Percentiles rank a stretch among this genome's conserved stretches.
Conservation (phyloP, 2,329 filamentous ascomycete genomes). For the Fusarium fujikuroi region DNA sequence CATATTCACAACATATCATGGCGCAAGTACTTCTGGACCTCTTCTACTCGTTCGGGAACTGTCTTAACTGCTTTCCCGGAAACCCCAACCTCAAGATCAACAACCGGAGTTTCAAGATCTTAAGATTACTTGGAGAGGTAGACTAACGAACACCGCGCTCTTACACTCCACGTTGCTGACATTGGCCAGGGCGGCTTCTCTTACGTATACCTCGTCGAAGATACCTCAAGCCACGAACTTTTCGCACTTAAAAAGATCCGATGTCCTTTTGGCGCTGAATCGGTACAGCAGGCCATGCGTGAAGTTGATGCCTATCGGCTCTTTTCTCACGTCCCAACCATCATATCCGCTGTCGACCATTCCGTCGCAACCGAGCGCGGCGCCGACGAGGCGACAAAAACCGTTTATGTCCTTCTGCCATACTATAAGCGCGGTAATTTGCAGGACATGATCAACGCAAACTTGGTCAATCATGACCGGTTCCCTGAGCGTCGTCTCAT, state of each 20-base stretch:
- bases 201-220: conserved; percentile 98
- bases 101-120: conserved; percentile 92
- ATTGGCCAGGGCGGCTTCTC: conserved; percentile 85
- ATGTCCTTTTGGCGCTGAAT: conserved; percentile 97
- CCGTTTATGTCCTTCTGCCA: conserved; percentile 94
- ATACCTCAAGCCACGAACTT: conserved; percentile 82
- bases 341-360: conserved; percentile 88
- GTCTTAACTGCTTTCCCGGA: conserved; percentile 95
- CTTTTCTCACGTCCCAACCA: conserved; percentile 83
- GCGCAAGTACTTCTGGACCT: conserved; percentile 88
- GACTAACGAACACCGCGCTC: conserved; percentile 32
- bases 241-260: conserved; percentile 99
- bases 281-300: conserved; percentile 91
- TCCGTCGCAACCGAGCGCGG: conserved; percentile 79
- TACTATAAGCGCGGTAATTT: conserved; percentile 96
- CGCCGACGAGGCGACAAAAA: conserved; percentile 76
- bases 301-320: conserved; percentile 97
- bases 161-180: conserved; percentile 3
- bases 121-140: conserved; percentile 92
- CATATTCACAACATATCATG: conserved; percentile 60
- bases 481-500: conserved; percentile 92
- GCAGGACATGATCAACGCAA: conserved; percentile 98
- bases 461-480: conserved; percentile 90
- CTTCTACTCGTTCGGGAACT: conserved; percentile 91
- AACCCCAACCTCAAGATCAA: conserved; percentile 97